Percentiles rank a stretch among this genome's conserved stretches.
These are phyloP conservation scores for Cicer arietinum DNA, from an alignment of 306 rosid species.

Conservation along the genomic window DNA sequence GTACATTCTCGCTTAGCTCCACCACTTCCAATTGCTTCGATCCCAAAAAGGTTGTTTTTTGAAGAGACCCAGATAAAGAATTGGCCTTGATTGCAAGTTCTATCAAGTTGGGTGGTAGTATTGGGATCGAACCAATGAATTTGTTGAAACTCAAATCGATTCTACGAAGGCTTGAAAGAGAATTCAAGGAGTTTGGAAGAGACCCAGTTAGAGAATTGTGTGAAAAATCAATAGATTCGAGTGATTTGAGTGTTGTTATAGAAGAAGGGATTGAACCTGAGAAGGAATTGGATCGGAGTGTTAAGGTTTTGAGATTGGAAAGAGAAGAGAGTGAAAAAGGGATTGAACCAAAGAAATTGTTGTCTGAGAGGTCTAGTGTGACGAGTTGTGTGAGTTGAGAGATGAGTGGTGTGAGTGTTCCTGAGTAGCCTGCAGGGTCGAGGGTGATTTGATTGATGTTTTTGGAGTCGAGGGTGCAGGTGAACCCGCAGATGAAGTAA, in stretches of 20 bases:
- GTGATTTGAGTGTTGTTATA: slow-evolving; percentile 56
- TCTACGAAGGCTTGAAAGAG: slow-evolving; percentile 53
- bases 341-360: slow-evolving; percentile 67
- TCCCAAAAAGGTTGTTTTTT: slow-evolving; percentile 53
- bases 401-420: slow-evolving; percentile 67
- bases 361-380: slow-evolving; percentile 75
- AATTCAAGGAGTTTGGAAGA: slow-evolving; percentile 57
- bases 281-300: slow-evolving; percentile 77
- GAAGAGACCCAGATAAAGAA: slow-evolving; percentile 65
- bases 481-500: slow-evolving; percentile 76
- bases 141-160: slow-evolving; percentile 85
- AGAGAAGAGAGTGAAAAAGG: slow-evolving; percentile 79
- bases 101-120: slow-evolving; percentile 63
- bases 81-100: slow-evolving; percentile 79
- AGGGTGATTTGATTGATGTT: slow-evolving; percentile 80
- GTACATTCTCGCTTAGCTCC: slow-evolving; percentile 74
- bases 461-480: slow-evolving; percentile 68
- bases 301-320: slow-evolving; percentile 57
- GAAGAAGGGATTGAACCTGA: slow-evolving; percentile 65
- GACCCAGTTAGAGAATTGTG: slow-evolving; percentile 63
- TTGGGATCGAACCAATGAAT: slow-evolving; percentile 64
- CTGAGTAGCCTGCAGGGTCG: slow-evolving; percentile 86
- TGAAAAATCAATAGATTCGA: slow-evolving; percentile 66
- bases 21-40: slow-evolving; percentile 66
- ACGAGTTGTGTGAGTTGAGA: slow-evolving; percentile 64